Conservation (phyloP, 495 filamentous ascomycete species). For the Penicillium chermesinum region DNA sequence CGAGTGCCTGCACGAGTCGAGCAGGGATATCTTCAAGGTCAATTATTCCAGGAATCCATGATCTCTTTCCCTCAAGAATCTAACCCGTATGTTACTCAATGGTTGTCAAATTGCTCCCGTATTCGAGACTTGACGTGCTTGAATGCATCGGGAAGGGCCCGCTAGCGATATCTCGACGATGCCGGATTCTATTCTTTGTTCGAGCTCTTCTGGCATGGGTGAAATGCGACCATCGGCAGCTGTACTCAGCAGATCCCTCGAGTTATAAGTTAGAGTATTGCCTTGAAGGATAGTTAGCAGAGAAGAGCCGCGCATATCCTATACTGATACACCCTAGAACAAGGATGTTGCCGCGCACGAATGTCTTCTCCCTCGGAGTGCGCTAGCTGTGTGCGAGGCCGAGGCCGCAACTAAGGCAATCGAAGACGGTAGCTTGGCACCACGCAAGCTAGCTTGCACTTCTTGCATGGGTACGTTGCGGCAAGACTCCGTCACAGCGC, state of each 20-base stretch:
- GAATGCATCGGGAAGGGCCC: background rate
- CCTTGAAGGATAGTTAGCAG: too few species aligned
- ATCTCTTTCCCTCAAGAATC: background rate
- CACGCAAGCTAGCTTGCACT: background rate
- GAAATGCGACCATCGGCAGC: background rate
- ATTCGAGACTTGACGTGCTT: too few species aligned
- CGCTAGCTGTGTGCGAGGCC: background rate
- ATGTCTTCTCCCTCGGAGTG: background rate
- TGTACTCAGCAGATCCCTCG: background rate
- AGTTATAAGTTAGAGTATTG: background rate
- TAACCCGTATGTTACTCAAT: too few species aligned
- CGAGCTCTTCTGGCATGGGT: background rate
- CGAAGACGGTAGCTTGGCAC: background rate
- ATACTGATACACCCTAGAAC: background rate
- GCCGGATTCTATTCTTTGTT: background rate
- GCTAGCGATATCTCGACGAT: background rate
- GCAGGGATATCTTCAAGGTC: background rate
- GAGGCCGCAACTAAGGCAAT: background rate
- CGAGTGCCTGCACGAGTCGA: background rate
- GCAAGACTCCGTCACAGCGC: slow-evolving; percentile 1
- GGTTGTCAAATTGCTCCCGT: too few species aligned
- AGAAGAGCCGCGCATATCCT: background rate
- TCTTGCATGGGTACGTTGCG: slow-evolving; percentile 5
- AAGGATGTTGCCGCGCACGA: background rate
- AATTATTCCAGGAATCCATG: background rate